These are phyloP conservation scores for Lepidium sativum DNA, from an alignment of 345 rosid species.

Conservation along the genomic window DNA sequence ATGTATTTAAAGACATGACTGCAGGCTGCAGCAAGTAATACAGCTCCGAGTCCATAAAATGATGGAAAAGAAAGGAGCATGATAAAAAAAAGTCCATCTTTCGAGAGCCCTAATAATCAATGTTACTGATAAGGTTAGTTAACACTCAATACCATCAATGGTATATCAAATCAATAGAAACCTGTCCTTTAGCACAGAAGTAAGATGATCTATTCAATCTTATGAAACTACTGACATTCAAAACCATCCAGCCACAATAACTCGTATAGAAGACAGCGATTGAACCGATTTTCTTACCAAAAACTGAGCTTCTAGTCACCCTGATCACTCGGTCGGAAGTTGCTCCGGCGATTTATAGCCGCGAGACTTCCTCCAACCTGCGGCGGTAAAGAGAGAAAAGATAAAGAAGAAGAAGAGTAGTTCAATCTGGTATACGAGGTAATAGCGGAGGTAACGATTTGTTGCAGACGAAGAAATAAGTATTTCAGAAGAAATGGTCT, in stretches of 20 bases:
- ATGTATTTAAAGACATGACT: background rate
- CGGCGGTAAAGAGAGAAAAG: background rate
- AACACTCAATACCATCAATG: background rate
- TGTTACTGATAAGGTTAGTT: background rate
- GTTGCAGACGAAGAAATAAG: conserved; percentile 4
- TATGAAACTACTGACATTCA: background rate
- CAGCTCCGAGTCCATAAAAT: background rate
- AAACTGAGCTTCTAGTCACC: conserved; percentile 3
- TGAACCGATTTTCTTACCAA: conserved; percentile 12
- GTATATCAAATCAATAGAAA: background rate
- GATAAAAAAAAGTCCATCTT: background rate
- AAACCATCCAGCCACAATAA: background rate
- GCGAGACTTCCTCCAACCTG: conserved; percentile 15
- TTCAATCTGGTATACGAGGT: conserved; percentile 9
- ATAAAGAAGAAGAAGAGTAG: background rate
- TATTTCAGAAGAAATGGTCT: conserved; percentile 12
- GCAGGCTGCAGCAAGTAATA: background rate
- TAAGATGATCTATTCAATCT: background rate
- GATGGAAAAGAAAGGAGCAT: background rate
- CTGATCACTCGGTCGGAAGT: conserved; percentile 20
- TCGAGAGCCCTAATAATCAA: background rate
- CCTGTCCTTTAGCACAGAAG: background rate
- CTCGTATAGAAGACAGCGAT: background rate
- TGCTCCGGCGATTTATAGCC: conserved; percentile 2
- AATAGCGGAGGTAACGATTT: conserved; percentile 26